Percentiles rank a stretch among this genome's conserved stretches.
Evolutionary conservation across 495 filamentous ascomycete genomes (phyloP).

Genomic region (Parachaetomium inaequale): DNA sequence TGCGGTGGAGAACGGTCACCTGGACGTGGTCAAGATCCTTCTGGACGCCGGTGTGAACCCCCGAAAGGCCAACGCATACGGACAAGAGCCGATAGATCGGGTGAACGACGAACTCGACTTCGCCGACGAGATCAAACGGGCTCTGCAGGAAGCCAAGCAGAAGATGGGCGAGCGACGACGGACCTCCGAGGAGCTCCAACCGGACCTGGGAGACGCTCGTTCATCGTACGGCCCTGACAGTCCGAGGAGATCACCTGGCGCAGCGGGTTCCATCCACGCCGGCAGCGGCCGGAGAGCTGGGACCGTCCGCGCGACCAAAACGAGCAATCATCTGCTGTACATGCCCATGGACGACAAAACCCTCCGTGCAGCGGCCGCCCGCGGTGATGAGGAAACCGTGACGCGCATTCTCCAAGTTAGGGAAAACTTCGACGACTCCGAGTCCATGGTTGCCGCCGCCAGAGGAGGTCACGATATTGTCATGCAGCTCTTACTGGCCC

Average conservation of each 20-base stretch:
- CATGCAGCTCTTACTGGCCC: constrained; percentile 76
- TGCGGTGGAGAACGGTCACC: constrained; percentile 89
- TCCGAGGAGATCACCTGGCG: constrained; percentile 60
- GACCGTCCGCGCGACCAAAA: constrained; percentile 51
- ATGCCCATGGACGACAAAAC: constrained; percentile 63
- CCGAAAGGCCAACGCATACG: constrained; percentile 77
- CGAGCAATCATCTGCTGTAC: constrained; percentile 52
- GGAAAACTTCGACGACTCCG: constrained; percentile 65
- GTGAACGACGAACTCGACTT: constrained; percentile 66
- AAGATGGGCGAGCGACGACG: constrained; percentile 49
- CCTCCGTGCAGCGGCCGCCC: constrained; percentile 72
- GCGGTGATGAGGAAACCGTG: constrained; percentile 77
- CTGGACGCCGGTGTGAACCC: constrained; percentile 86
- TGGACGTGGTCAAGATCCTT: constrained; percentile 83
- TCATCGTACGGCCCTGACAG: constrained; percentile 70
- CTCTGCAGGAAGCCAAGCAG: constrained; percentile 52
- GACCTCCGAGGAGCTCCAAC: constrained; percentile 61
- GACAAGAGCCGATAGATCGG: constrained; percentile 81
- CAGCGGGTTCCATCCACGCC: constrained; percentile 31
- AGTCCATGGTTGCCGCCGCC: constrained; percentile 85
- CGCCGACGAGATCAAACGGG: constrained; percentile 54
- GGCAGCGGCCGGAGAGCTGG: constrained; percentile 40
- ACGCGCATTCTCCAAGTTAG: constrained; percentile 75
- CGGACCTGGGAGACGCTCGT: constrained; percentile 51
- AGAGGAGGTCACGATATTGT: constrained; percentile 86